Conservation (phyloP, 805 yeast genomes). For the Ogataea nakhonphanomensis region DNA sequence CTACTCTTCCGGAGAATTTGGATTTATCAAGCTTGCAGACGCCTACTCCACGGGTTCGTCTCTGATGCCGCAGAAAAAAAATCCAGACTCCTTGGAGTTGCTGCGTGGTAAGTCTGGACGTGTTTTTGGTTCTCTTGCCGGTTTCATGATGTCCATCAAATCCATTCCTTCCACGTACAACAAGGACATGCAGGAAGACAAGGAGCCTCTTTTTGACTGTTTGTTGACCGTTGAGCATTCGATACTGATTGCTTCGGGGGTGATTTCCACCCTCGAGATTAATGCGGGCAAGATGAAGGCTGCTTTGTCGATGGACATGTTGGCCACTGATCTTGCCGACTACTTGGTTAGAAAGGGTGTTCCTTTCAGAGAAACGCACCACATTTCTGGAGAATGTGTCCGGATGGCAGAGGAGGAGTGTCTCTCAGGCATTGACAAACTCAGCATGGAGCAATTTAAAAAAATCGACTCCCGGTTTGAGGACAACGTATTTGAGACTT, state of each 20-base stretch:
- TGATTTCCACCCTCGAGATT: constrained; percentile 78
- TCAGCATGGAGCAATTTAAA: constrained; percentile 74
- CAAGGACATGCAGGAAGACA: constrained; percentile 98
- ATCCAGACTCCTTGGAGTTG: constrained; percentile 93
- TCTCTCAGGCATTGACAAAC: constrained; percentile 80
- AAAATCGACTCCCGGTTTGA: constrained; percentile 76
- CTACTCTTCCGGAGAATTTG: constrained; percentile 97
- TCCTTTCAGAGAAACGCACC: constrained; percentile 99
- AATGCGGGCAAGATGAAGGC: constrained; percentile 73
- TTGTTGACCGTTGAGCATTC: constrained; percentile 91
- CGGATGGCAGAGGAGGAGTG: constrained; percentile 78
- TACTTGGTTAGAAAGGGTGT: constrained; percentile 96
- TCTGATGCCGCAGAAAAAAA: constrained; percentile 98
- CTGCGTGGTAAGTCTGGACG: constrained; percentile 97
- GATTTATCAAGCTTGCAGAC: constrained; percentile 88
- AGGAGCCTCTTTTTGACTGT: constrained; percentile 95
- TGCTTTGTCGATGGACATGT: constrained; percentile 97
- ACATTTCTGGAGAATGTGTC: constrained; percentile 97
- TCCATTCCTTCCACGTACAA: constrained; percentile 98
- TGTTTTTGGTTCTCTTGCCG: constrained; percentile 91
- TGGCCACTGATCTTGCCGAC: constrained; percentile 98
- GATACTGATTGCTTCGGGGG: constrained; percentile 92
- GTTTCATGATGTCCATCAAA: constrained; percentile 93
- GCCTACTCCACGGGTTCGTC: constrained; percentile 99
- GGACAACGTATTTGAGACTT: constrained; percentile 78